A percentile compares a stretch with the other conserved stretches of the same genome.
Conservation (phyloP, 768 basidiomycete species). For the Tylopilus balloui region DNA sequence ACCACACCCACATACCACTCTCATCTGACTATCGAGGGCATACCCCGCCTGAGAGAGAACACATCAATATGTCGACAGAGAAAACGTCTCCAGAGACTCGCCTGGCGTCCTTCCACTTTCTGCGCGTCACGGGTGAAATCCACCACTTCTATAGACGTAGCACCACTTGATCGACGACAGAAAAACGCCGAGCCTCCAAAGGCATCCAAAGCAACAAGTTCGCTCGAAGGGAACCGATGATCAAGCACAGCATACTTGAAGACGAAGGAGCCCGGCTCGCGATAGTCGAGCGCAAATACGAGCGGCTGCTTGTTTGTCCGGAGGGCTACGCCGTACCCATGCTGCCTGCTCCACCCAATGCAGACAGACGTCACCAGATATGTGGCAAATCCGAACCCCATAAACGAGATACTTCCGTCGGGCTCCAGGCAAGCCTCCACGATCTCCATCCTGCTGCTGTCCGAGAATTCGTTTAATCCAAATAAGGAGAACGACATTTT, state of each 20-base stretch:
- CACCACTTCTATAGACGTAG: background rate
- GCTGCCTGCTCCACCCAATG: background rate
- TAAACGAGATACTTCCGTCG: constrained; percentile 2
- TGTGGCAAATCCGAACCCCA: background rate
- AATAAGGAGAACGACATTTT: background rate
- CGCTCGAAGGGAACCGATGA: background rate
- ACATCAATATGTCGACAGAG: background rate
- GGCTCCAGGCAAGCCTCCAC: constrained; percentile 6
- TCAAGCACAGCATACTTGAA: background rate
- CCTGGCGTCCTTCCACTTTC: background rate
- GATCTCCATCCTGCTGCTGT: background rate
- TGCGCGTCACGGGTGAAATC: background rate
- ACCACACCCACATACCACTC: background rate
- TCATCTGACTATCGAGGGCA: background rate
- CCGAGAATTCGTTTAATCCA: background rate
- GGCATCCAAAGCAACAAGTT: background rate
- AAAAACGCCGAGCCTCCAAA: constrained; percentile 3
- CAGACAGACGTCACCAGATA: background rate
- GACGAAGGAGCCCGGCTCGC: background rate
- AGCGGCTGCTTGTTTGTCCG: background rate
- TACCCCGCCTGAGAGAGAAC: background rate
- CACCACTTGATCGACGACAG: background rate
- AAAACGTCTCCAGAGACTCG: background rate
- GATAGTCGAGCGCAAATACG: constrained; percentile 1
- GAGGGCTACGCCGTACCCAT: background rate